Base-by-base conservation (phyloP, 192 early-diverging fungal species). In the Coemansia sp. region DNA sequence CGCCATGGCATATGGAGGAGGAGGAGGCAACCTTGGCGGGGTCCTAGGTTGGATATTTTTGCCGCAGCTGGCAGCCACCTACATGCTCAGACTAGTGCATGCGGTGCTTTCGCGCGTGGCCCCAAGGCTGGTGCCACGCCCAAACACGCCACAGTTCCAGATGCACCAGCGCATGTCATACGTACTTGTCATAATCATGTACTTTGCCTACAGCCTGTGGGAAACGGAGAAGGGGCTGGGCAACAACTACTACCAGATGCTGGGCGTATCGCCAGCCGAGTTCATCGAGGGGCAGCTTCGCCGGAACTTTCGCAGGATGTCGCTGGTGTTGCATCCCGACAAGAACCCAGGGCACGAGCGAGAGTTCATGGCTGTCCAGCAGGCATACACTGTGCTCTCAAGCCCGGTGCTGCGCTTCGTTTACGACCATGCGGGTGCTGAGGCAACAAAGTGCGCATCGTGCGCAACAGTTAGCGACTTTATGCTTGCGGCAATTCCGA, bases 301-400 rank as follows among this genome's bases (percentile, higher is more conserved):
- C 21, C 68, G 69, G 44, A 85, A 81, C 44, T 89, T 85, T 66
- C 77, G 86, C n/a, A 64, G 64, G 43, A 62, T 87, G 61, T 89
- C 89, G 33, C 77, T 92, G 8, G 67, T 65, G 43, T 66, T 84
- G 26, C 88, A 89, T 65, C 88, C 88, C 4, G 83, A 85, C 67
- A 81, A 89, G 86, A 91, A 91, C 81, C 87, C 89, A 0, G 87
- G 84, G 23, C 87, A 86, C 41, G 86, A 85, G 51, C 79, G 85
- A 63, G 83, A 89, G 79, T 93, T 93, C 78, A 92, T 92, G 62
- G 75, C 89, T 45, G 82, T 93, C 66, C 89, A 89, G 68, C 82
- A 90, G 39, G 92, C 92, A 5, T 93, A 93, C 77, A 90, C 89
- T 62, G 78, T 93, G 43, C 83, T 93, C 0, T 87, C 88, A 12